A percentile compares a stretch with the other conserved stretches of the same genome.
These are phyloP conservation scores for Apodospora peruviana DNA, from an alignment of 495 filamentous ascomycete species.

Conservation along the genomic window DNA sequence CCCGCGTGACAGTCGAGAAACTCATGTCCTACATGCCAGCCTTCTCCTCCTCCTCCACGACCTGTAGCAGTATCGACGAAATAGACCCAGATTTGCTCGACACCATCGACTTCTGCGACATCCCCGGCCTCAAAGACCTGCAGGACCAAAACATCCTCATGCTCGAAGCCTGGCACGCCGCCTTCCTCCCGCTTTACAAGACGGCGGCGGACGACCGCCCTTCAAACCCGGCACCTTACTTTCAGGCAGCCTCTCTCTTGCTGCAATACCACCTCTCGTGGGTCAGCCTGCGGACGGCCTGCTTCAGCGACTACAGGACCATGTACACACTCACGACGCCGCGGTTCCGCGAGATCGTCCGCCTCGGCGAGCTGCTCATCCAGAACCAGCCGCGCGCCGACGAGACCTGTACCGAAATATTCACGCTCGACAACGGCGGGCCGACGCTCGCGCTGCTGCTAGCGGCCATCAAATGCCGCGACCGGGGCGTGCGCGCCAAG, in stretches of 20 bases:
- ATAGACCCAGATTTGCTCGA: background rate
- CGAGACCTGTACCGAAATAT: conserved; percentile 4
- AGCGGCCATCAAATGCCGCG: conserved; percentile 13
- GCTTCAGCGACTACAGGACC: conserved; percentile 5
- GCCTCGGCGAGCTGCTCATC: conserved; percentile 11
- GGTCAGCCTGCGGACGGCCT: conserved; percentile 4
- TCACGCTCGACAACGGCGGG: conserved; percentile 22
- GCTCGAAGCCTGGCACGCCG: conserved; percentile 11
- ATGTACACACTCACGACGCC: conserved; percentile 9
- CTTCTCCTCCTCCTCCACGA: background rate
- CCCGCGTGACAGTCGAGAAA: conserved; percentile 1
- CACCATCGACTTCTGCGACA: background rate
- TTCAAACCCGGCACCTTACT: conserved; percentile 1
- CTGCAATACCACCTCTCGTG: conserved; percentile 13
- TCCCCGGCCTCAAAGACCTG: background rate
- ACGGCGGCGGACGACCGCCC: background rate
- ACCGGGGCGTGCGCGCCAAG: conserved; percentile 7
- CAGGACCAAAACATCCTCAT: background rate
- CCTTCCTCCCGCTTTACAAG: conserved; percentile 13
- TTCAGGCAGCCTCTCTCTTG: conserved; percentile 11
- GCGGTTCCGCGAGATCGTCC: conserved; percentile 16
- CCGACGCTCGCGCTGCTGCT: conserved; percentile 15
- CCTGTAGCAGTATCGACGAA: background rate
- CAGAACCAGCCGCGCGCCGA: conserved; percentile 3
- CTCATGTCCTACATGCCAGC: background rate